Percentiles rank a stretch among this genome's conserved stretches.
Conservation (phyloP, 2,329 filamentous ascomycete species). For the Ceratocystis ficicola region DNA sequence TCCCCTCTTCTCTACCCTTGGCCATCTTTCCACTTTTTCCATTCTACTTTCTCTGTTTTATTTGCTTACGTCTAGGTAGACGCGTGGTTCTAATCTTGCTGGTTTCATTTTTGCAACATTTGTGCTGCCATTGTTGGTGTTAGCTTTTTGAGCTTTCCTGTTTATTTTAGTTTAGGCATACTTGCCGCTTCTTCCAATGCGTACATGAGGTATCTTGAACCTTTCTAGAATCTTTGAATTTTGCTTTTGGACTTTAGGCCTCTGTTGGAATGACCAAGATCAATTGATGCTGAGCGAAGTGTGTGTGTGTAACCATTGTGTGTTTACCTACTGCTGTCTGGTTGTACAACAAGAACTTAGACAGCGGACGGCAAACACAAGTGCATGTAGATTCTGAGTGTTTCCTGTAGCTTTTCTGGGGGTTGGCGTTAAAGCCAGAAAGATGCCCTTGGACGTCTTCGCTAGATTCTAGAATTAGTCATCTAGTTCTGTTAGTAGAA, state of each 20-base stretch:
- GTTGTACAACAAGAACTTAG: background rate
- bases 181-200: too few species aligned
- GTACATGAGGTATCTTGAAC: too few species aligned
- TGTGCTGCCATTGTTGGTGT: too few species aligned
- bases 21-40: too few species aligned
- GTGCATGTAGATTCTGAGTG: background rate
- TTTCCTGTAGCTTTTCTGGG: background rate
- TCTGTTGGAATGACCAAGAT: background rate
- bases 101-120: too few species aligned
- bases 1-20: too few species aligned
- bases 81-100: too few species aligned
- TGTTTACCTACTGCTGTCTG: background rate
- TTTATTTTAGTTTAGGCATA: too few species aligned
- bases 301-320: background rate
- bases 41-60: too few species aligned
- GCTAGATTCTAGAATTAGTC: background rate
- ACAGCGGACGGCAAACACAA: background rate
- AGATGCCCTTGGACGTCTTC: background rate
- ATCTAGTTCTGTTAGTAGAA: background rate
- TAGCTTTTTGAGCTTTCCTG: too few species aligned
- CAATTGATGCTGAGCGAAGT: background rate
- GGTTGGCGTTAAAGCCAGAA: background rate
- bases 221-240: too few species aligned
- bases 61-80: too few species aligned
- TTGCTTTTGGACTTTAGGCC: background rate